These are phyloP conservation scores for Phaeoacremonium minimum DNA, from an alignment of 2,329 filamentous ascomycete species.

Conservation along the genomic window DNA sequence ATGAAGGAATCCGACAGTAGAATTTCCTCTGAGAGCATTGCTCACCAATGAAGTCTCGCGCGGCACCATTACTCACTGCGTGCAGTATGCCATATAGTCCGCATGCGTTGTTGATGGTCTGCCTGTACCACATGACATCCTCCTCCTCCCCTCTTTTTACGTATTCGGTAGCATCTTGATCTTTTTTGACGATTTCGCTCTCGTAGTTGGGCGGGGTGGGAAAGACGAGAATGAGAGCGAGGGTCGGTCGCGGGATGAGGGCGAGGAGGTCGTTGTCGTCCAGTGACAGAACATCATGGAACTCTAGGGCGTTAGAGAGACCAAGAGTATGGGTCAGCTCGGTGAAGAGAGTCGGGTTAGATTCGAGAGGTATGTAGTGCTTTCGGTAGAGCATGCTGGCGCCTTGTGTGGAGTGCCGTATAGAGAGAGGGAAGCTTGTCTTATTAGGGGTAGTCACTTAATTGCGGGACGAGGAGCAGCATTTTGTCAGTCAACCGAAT, in stretches of 20 bases:
- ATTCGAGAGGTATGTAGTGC: conserved; percentile 23
- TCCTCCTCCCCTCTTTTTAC: conserved; percentile 40
- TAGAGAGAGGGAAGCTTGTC: too few species aligned
- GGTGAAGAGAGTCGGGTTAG: conserved; percentile 65
- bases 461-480: too few species aligned
- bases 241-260: conserved; percentile 61
- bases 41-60: conserved; percentile 36
- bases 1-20: neutral
- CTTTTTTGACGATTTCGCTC: conserved; percentile 34
- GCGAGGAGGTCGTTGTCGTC: conserved; percentile 62
- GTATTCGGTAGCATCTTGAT: conserved; percentile 10
- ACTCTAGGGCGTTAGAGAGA: conserved; percentile 51
- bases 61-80: conserved; percentile 56
- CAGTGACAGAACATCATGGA: conserved; percentile 67
- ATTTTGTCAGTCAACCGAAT: too few species aligned
- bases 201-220: conserved; percentile 60
- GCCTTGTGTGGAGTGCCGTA: too few species aligned
- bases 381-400: too few species aligned
- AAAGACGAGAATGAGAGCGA: conserved; percentile 66
- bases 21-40: too few species aligned
- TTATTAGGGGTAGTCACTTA: too few species aligned
- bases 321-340: conserved; percentile 60
- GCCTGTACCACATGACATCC: conserved; percentile 68
- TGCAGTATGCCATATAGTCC: conserved; percentile 66
- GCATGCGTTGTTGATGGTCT: conserved; percentile 69